Evolutionary conservation across 2,329 filamentous ascomycete genomes (phyloP), one percentile per base, ranked within the genome.

Genomic region (Juglanconis sp.): DNA sequence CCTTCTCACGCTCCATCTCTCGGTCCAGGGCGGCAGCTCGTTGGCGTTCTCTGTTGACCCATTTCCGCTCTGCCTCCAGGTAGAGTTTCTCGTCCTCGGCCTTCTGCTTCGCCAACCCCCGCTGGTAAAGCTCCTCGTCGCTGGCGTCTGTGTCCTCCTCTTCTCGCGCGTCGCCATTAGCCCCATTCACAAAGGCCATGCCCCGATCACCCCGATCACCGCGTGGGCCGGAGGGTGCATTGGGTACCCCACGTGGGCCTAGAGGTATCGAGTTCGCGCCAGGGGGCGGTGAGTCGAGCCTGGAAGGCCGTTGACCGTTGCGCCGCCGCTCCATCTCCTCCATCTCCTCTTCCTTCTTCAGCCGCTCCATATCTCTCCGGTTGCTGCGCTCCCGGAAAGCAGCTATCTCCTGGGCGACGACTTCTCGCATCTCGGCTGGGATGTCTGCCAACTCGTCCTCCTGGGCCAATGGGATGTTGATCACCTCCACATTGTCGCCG

Each of bases 361-460:
- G 77, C 3, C 95, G 89, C 73, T 99, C 95, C 70, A 96, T 78
- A 70, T 99, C 95, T 44, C 94, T 84, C 63, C 90, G 87, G 62
- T 87, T 96, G 67, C 94, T 97, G 24, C 94, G 85, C 66, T 99
- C 95, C 65, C 95, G 85, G 79, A 99, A 99, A 0, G 93, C 91
- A 0, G 92, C 88, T 68, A 99, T 99, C 72, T 99, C 96, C 60
- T 89, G 89, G 0, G 95, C 91, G 15, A 99, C 95, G 0, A 92
- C 93, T 71, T 96, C 95, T 31, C 95, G 88, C 92, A 96, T 96
- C 71, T 98, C 95, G 1, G 91, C 89, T 0, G 95, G 95, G 52
- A 99, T 97, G 69, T 99, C 95, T 24, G 93, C 89, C 35, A 99
- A 81, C 70, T 99, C 95, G 70, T 99, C 96, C 64, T 99, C 95